phyloP scores from a whole-genome alignment of 495 filamentous ascomycete species.

The Xylaria acuta region DNA sequence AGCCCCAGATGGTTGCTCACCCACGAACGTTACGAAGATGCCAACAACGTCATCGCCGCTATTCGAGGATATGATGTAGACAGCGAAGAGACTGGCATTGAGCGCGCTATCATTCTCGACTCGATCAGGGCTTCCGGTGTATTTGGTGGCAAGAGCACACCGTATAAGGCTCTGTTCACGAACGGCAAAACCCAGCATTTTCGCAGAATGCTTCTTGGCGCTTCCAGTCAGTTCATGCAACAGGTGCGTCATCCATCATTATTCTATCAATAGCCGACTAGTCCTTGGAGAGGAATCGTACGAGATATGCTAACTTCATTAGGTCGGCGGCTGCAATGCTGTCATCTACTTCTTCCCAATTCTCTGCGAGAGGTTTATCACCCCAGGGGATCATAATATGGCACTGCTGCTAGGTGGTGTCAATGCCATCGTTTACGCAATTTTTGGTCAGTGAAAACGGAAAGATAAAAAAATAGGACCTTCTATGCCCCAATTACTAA shows the following conservation, averaged over 20 bases:
- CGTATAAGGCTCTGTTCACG: slow-evolving; percentile 63
- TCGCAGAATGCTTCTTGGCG: slow-evolving; percentile 66
- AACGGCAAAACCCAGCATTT: slow-evolving; percentile 70
- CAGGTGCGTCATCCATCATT: slow-evolving; percentile 56
- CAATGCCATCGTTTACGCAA: slow-evolving; percentile 80
- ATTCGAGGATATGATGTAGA: slow-evolving; percentile 66
- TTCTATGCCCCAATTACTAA: not conserved
- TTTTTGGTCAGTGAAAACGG: slow-evolving; percentile 53
- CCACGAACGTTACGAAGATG: slow-evolving; percentile 71
- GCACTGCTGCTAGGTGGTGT: slow-evolving; percentile 76
- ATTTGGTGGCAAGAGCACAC: slow-evolving; percentile 58
- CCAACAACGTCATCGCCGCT: slow-evolving; percentile 71
- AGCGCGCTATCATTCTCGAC: slow-evolving; percentile 71
- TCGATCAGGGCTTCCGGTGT: slow-evolving; percentile 68
- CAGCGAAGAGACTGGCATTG: slow-evolving; percentile 57
- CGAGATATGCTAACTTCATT: slow-evolving; percentile 4
- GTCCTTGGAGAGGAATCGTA: not conserved
- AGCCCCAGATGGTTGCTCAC: slow-evolving; percentile 78
- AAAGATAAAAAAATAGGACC: not conserved
- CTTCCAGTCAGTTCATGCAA: slow-evolving; percentile 75
- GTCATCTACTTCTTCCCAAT: slow-evolving; percentile 87
- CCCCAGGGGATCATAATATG: slow-evolving; percentile 55
- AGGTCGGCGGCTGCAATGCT: slow-evolving; percentile 71
- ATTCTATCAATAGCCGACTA: not conserved
- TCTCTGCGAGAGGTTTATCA: slow-evolving; percentile 72